Percentiles rank a stretch among this genome's conserved stretches.
These are phyloP conservation scores for Intubia oerlemansii DNA, from an alignment of 2,329 filamentous ascomycete species.

Conservation along the genomic window DNA sequence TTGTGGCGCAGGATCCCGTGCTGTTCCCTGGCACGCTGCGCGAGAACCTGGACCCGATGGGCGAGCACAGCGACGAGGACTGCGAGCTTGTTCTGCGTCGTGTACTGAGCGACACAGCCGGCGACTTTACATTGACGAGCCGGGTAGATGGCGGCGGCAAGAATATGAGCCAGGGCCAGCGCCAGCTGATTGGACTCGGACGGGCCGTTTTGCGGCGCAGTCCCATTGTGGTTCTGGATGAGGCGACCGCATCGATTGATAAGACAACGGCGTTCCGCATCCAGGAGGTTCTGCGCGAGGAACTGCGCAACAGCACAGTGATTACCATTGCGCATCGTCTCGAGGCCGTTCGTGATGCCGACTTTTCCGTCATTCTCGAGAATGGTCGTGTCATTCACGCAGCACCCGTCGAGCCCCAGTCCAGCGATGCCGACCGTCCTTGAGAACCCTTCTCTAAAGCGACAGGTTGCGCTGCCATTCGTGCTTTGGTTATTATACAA, in stretches of 20 bases:
- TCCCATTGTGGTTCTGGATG: slow-evolving; percentile 40
- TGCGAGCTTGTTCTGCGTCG: slow-evolving; percentile 31
- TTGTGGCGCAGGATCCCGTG: slow-evolving; percentile 42
- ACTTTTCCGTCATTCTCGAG: slow-evolving; percentile 32
- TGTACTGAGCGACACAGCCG: slow-evolving; percentile 25
- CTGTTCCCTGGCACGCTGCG: slow-evolving; percentile 36
- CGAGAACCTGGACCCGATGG: slow-evolving; percentile 48
- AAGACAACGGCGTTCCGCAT: slow-evolving; percentile 34
- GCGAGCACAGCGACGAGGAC: slow-evolving; percentile 29
- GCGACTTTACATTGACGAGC: slow-evolving; percentile 21
- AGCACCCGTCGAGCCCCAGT: too few species aligned
- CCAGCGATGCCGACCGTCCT: too few species aligned
- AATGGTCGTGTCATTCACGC: slow-evolving; percentile 22
- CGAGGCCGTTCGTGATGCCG: slow-evolving; percentile 37
- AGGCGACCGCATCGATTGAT: slow-evolving; percentile 43
- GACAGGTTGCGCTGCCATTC: too few species aligned
- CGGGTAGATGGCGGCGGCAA: slow-evolving; percentile 35
- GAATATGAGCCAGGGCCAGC: slow-evolving; percentile 40
- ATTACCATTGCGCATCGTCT: slow-evolving; percentile 46
- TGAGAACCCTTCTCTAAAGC: too few species aligned
- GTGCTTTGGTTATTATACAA: too few species aligned
- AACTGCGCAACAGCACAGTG: slow-evolving; percentile 33
- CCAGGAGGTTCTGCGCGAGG: slow-evolving; percentile 32
- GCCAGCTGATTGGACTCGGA: slow-evolving; percentile 38
- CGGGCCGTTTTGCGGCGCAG: slow-evolving; percentile 37